Percentiles rank a stretch among this genome's conserved stretches.
These are phyloP conservation scores for Lachnellula willkommii DNA, from an alignment of 2,329 filamentous ascomycete genomes.

Conservation along the genomic window DNA sequence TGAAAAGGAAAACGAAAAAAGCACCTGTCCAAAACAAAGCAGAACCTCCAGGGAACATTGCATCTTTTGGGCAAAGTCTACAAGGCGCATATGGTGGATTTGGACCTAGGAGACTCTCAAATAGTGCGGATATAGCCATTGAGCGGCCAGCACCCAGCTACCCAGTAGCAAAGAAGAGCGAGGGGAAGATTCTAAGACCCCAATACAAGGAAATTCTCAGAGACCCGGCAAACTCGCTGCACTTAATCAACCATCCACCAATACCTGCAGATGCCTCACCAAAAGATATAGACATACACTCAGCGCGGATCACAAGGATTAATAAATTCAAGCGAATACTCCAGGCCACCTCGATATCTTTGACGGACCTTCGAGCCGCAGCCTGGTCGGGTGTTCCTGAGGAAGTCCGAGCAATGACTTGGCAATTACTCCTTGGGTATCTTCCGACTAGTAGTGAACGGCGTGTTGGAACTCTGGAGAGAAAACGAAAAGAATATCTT, in stretches of 20 bases:
- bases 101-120: constrained; percentile 58
- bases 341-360: constrained; percentile 82
- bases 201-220: constrained; percentile 95
- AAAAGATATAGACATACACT: constrained; percentile 82
- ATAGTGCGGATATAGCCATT: constrained; percentile 91
- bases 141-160: constrained; percentile 80
- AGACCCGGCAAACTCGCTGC: constrained; percentile 86
- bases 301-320: constrained; percentile 83
- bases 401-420: constrained; percentile 97
- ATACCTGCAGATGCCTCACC: constrained; percentile 66
- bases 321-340: constrained; percentile 98
- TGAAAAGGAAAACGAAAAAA: constrained; percentile 66
- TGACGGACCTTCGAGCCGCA: constrained; percentile 74
- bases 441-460: constrained; percentile 94
- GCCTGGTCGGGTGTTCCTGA: constrained; percentile 94
- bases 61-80: constrained; percentile 35
- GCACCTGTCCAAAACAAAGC: constrained; percentile 11
- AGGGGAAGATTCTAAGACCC: constrained; percentile 91
- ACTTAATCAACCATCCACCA: constrained; percentile 84
- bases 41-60: constrained; percentile 15
- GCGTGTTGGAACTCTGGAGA: constrained; percentile 80
- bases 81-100: constrained; percentile 34
- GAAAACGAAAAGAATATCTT: constrained; percentile 93
- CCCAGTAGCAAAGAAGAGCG: constrained; percentile 79
- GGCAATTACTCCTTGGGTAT: constrained; percentile 93